Percentiles rank a stretch among this genome's conserved stretches.
Conservation (phyloP, 2,329 filamentous ascomycete species). For the Pseudopithomyces chartarum region DNA sequence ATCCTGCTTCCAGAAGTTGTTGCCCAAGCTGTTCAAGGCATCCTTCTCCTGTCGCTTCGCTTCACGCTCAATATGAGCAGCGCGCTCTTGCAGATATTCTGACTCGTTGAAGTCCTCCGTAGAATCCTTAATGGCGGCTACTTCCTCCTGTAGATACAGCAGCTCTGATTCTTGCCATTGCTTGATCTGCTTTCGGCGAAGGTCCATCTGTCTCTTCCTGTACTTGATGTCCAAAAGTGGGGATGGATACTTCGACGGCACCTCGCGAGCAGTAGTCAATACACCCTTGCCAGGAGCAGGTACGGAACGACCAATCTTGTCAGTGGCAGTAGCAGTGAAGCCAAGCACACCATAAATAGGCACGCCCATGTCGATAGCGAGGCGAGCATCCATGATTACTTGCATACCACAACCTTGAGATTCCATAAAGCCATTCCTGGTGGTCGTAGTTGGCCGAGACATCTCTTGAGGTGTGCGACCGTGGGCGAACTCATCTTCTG, state of each 20-base stretch:
- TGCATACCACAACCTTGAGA: constrained; percentile 98
- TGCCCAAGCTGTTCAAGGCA: constrained; percentile 88
- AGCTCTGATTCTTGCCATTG: constrained; percentile 96
- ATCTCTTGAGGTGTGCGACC: constrained; percentile 95
- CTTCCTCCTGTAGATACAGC: constrained; percentile 89
- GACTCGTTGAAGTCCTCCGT: constrained; percentile 75
- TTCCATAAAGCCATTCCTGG: constrained; percentile 98
- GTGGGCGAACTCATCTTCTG: constrained; percentile 93
- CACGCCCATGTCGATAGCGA: constrained; percentile 97
- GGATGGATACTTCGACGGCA: constrained; percentile 88
- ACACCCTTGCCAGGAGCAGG: constrained; percentile 97
- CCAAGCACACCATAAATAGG: constrained; percentile 95
- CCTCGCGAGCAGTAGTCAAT: constrained; percentile 90
- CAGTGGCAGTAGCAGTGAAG: constrained; percentile 92
- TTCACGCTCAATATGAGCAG: constrained; percentile 84
- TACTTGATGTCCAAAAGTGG: constrained; percentile 98
- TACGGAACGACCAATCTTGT: constrained; percentile 98
- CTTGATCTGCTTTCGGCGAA: constrained; percentile 92
- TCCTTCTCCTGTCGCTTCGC: constrained; percentile 91
- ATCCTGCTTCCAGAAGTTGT: constrained; percentile 99
- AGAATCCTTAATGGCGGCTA: constrained; percentile 83
- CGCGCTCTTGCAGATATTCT: constrained; percentile 84
- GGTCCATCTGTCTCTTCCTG: constrained; percentile 90
- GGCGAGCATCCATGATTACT: constrained; percentile 95
- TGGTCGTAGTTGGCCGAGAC: constrained; percentile 96